Percentiles rank a stretch among this genome's conserved stretches.
These are phyloP conservation scores for Candida labiduridarum DNA, from an alignment of 1,139 yeast genomes.

Conservation along the genomic window DNA sequence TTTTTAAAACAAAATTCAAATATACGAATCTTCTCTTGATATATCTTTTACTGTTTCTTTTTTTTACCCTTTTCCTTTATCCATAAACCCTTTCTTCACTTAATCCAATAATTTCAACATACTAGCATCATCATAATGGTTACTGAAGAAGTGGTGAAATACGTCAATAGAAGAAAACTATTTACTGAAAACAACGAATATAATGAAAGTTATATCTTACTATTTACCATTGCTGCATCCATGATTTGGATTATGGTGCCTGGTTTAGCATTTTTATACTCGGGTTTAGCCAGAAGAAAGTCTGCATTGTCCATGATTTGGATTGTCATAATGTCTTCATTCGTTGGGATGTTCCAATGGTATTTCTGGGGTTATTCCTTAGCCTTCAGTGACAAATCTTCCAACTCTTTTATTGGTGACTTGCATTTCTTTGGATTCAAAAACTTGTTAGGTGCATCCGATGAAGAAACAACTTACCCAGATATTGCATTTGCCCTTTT, in stretches of 20 bases:
- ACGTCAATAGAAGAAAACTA: constrained; percentile 29
- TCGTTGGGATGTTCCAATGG: constrained; percentile 90
- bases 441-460: constrained; percentile 59
- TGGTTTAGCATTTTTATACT: constrained; percentile 89
- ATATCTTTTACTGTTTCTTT: neutral
- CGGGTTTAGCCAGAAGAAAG: constrained; percentile 91
- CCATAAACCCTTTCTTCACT: constrained; percentile 1
- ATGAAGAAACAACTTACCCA: constrained; percentile 59
- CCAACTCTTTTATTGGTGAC: constrained; percentile 86
- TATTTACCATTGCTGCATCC: constrained; percentile 62
- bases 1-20: neutral
- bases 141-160: constrained; percentile 12
- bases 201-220: constrained; percentile 44
- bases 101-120: neutral
- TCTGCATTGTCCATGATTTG: constrained; percentile 89
- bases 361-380: constrained; percentile 97
- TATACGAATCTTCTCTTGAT: neutral
- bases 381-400: constrained; percentile 76
- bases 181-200: constrained; percentile 45
- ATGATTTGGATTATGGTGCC: constrained; percentile 92
- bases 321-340: constrained; percentile 73
- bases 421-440: constrained; percentile 79
- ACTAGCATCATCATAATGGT: neutral
- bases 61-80: neutral
- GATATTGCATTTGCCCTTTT: constrained; percentile 82